These are phyloP conservation scores for Wallacemonas sp. DNA, from an alignment of 208 protist genomes.

Conservation along the genomic window DNA sequence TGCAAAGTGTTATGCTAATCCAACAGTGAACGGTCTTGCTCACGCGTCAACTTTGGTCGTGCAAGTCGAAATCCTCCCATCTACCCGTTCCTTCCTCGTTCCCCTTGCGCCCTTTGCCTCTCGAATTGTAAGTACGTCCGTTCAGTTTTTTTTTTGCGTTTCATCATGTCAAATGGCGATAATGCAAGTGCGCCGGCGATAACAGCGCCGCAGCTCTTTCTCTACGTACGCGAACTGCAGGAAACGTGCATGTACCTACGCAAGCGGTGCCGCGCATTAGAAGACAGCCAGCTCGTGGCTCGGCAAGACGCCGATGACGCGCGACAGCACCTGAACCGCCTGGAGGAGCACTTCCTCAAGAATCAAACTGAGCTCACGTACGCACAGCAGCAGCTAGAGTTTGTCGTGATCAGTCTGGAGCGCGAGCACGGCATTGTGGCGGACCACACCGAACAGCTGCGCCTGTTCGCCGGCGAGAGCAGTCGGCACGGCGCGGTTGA, in stretches of 20 bases:
- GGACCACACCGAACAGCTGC: slow-evolving; percentile 86
- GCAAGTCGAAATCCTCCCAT: no score
- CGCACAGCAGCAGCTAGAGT: slow-evolving; percentile 85
- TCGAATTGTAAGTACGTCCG: neutral
- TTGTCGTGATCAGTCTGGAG: slow-evolving; percentile 76
- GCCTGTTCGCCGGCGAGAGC: slow-evolving; percentile 77
- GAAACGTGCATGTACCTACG: slow-evolving; percentile 10
- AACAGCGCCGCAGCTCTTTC: slow-evolving; percentile 4
- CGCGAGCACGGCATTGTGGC: slow-evolving; percentile 74
- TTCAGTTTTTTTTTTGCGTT: neutral
- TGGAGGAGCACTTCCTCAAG: slow-evolving; percentile 71
- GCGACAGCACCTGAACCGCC: slow-evolving; percentile 11
- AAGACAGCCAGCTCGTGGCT: neutral
- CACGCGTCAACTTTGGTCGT: no score
- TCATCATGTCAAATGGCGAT: neutral
- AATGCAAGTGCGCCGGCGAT: neutral
- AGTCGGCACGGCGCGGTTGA: slow-evolving; percentile 31
- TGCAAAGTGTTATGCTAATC: no score
- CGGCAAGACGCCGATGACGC: neutral
- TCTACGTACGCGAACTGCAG: slow-evolving; percentile 12
- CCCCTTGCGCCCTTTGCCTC: no score
- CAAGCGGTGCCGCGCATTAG: slow-evolving; percentile 1
- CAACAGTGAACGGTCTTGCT: no score
- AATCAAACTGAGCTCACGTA: slow-evolving; percentile 73
- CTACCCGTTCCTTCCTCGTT: no score